Base-by-base conservation (phyloP, 768 basidiomycete genomes). In the Naganishia vishniacii region DNA sequence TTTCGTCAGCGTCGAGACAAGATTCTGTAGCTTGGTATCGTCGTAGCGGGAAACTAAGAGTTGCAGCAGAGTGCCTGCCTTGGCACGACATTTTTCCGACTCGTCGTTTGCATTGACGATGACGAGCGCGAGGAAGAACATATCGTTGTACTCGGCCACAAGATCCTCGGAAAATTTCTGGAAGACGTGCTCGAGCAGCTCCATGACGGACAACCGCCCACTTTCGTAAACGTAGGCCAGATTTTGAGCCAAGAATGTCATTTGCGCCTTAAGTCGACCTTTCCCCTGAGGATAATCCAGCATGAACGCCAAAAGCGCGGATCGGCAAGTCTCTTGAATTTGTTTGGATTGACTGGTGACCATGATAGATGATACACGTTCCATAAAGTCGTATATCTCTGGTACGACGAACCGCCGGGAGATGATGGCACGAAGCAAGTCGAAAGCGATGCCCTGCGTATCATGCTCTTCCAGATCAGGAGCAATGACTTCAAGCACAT, bases 361-460 rank as follows among this genome's bases (percentile, higher is more conserved):
- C 82, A 95, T 86, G 69, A 94, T 84, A 68, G 91, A 87, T 3
- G 91, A 86, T 23, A 97, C 86, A 64, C 86, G 85, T 65, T 90
- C 89, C 93, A 99, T 97, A 37, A 93, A 79, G 75, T 98, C 93
- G 79, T 99, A 99, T 56, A 99, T 87, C 77, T 98, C 95, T 0
- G 90, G 90, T 0, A 94, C 89, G 32, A 98, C 86, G 67, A 98
- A 88, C 73, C 89, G 90, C 32, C 93, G 85, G 5, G 87, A 83
- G 16, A 98, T 86, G 69, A 98, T 91, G 26, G 92, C 88, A 11
- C 91, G 87, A 16, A 99, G 83, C 70, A 98, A 83, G 1, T 88
- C 80, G 75, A 99, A 98, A 8, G 89, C 87, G 9, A 90, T 82
- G 3, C 83, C 84, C 77, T 99, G 95, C 6, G 91, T 85, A 13